Base-by-base conservation (phyloP, 2,329 filamentous ascomycete species). In the Dothistroma septosporum region DNA sequence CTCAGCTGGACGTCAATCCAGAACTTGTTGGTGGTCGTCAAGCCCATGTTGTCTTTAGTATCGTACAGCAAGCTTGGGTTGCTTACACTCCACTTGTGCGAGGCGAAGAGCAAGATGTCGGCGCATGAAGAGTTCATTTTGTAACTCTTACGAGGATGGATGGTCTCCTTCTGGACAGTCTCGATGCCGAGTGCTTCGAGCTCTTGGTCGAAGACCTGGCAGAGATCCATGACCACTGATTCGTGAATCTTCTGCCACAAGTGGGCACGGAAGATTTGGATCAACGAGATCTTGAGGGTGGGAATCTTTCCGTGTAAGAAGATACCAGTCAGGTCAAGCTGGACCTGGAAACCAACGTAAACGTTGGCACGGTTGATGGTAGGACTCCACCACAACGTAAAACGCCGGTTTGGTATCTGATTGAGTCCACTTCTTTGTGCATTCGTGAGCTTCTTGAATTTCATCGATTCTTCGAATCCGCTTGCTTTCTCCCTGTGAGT, bases 51-150 rank as follows among this genome's bases (percentile, higher is more conserved):
- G 73, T 99, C 94, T 80, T 97, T 97, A 55, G 91, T 97, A 70
- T 99, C 94, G 73, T 95, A 96, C 3, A 99, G 80, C 69, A 96
- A 85, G 2, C 93, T 97, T 1, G 94, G 95, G 2, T 91, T 84
- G 0, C 92, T 97, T 56, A 99, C 92, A 65, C 96, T 97, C 95
- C 95, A 99, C 76, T 97, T 99, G 80, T 97, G 94, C 66, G 90
- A 96, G 41, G 94, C 93, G 73, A 99, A 99, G 10, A 99, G 84
- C 58, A 97, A 83, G 65, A 99, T 97, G 76, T 99, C 94, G 4
- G 95, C 94, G 72, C 94, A 97, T 60, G 93, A 97, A 71, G 92
- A 97, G 82, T 99, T 99, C 94, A 99, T 99, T 85, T 99, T 99
- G 85, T 99, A 99, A 4, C 92, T 97, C 79, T 99, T 99, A 85